These are phyloP conservation scores for Calonectria henricotiae DNA, from an alignment of 2,329 filamentous ascomycete genomes.

Conservation along the genomic window DNA sequence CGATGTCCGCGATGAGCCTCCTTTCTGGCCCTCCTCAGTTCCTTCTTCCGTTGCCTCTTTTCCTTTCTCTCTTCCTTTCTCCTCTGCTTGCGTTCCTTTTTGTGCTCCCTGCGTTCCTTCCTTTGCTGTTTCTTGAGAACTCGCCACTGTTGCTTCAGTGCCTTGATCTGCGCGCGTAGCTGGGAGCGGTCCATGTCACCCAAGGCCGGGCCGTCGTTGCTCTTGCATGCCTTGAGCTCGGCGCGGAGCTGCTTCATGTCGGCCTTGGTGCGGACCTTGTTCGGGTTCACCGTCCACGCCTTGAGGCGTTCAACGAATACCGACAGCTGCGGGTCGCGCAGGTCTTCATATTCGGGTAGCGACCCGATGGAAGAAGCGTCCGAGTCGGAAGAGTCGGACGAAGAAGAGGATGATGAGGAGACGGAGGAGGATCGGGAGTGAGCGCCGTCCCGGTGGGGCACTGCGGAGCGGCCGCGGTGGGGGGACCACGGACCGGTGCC, in stretches of 20 bases:
- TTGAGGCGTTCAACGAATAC: constrained; percentile 63
- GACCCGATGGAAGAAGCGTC: constrained; percentile 65
- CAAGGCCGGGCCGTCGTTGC: constrained; percentile 23
- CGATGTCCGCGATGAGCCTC: constrained; percentile 52
- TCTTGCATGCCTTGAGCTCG: constrained; percentile 63
- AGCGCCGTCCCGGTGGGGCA: constrained; percentile 38
- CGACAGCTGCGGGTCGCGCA: constrained; percentile 67
- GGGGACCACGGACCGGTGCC: constrained; percentile 29
- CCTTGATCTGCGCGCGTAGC: constrained; percentile 64
- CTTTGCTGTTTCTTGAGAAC: constrained; percentile 56
- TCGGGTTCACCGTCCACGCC: constrained; percentile 67
- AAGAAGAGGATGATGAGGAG: constrained; percentile 58
- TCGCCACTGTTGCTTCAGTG: constrained; percentile 62
- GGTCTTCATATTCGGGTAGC: constrained; percentile 69
- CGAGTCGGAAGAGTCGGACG: constrained; percentile 53
- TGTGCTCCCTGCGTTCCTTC: constrained; percentile 53
- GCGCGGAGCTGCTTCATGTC: constrained; percentile 62
- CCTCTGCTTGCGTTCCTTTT: constrained; percentile 52
- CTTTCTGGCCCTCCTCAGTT: constrained; percentile 53
- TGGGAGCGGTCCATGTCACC: constrained; percentile 51
- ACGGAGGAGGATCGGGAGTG: constrained; percentile 57
- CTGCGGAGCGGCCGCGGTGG: constrained; percentile 38
- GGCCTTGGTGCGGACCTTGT: constrained; percentile 66
- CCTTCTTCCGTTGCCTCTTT: constrained; percentile 53
- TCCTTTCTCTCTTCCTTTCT: constrained; percentile 56